Base-by-base conservation (phyloP, 768 basidiomycete species). In the Paxillus ammoniavirescens region DNA sequence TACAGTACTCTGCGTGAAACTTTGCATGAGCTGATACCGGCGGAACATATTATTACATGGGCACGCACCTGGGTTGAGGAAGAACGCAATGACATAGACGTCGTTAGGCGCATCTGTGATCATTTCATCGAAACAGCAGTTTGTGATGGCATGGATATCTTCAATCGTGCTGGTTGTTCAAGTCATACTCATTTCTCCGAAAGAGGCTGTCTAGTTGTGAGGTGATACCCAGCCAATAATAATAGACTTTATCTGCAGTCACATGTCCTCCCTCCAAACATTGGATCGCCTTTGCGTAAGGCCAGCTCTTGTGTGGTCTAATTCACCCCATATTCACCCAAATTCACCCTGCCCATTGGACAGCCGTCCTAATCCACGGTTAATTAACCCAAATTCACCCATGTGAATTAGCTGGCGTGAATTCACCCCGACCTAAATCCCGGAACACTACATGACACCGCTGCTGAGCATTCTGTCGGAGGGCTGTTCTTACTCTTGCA, bases 171-270 rank as follows among this genome's bases (percentile, higher is more conserved):
- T 17, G 1, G 23, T 13, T 0, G 35, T 45, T n/a, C 37, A 61
- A 17, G 2, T 35, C 21, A 10, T 42, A 44, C 13, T 23, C 8
- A 26, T 61, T 55, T 26, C 37, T 52, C 47, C 0, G n/a, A n/a
- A 35, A 65, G 50, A 5, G 62, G 42, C n/a, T 55, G 42, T 17
- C 46, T 37, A 12, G 51, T 18, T 26, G 42, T 55, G 60, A 41
- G 5, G 50, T 53, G 8, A 58, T 59, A 9, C 62, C 67, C 8
- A 69, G 52, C 54, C 63, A 67, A 42, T 66, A 67, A 8, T 64
- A 53, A 42, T 55, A 70, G 4, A 69, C 49, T 28, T 64, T 63
- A 17, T 60, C 63, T 13, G 57, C 57, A 15, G 64, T 67, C 2
- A 55, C 48, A 18, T 62, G 42, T 0, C 57, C 52, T 0, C 58